phyloP scores from a whole-genome alignment of 2,329 filamentous ascomycete species.

The Fusarium buxicola region DNA sequence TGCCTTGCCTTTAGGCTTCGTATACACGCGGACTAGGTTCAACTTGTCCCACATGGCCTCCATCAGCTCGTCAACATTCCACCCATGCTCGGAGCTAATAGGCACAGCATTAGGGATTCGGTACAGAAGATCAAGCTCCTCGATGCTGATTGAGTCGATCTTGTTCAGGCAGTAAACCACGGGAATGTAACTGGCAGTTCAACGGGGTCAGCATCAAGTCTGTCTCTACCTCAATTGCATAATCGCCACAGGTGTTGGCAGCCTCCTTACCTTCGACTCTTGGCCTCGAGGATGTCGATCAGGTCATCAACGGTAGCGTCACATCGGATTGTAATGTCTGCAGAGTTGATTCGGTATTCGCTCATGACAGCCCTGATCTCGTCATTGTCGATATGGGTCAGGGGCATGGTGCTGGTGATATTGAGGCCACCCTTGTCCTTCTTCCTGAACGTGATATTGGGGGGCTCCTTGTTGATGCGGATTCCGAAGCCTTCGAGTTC shows the following conservation, averaged over 20 bases:
- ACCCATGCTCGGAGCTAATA: slow-evolving; percentile 96
- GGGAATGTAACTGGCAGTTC: slow-evolving; percentile 84
- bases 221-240: slow-evolving; percentile 3
- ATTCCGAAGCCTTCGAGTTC: slow-evolving; percentile 98
- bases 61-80: slow-evolving; percentile 97
- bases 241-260: slow-evolving; percentile 9
- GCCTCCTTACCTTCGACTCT: slow-evolving; percentile 70
- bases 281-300: slow-evolving; percentile 95
- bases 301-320: slow-evolving; percentile 97
- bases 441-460: slow-evolving; percentile 99
- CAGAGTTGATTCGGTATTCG: slow-evolving; percentile 96
- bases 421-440: slow-evolving; percentile 98
- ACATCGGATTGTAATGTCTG: slow-evolving; percentile 97
- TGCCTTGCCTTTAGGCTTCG: slow-evolving; percentile 94
- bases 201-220: slow-evolving; percentile 24
- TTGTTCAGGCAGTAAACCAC: slow-evolving; percentile 99
- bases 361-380: slow-evolving; percentile 98
- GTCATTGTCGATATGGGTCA: slow-evolving; percentile 92
- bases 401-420: slow-evolving; percentile 92
- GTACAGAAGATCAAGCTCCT: slow-evolving; percentile 95
- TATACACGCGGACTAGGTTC: slow-evolving; percentile 91
- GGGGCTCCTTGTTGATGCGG: slow-evolving; percentile 94
- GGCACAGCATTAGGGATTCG: slow-evolving; percentile 96
- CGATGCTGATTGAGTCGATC: slow-evolving; percentile 97
- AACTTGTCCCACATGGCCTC: slow-evolving; percentile 99